A percentile compares a stretch with the other conserved stretches of the same genome.
These are phyloP conservation scores for Fomitopsis serialis DNA, from an alignment of 768 basidiomycete species.

Conservation along the genomic window DNA sequence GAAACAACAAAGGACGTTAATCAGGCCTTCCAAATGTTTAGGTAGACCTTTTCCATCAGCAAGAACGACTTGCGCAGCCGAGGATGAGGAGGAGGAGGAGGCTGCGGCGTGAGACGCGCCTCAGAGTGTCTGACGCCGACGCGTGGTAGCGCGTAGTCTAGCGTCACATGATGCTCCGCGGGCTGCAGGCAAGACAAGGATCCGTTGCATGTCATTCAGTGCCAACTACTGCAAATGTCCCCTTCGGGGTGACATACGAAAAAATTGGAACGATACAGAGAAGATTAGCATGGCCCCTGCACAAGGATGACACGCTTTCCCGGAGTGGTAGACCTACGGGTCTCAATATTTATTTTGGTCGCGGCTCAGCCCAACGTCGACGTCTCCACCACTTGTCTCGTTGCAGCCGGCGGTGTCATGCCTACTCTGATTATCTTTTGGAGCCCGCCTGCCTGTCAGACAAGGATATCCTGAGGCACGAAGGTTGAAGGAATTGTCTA, in stretches of 20 bases:
- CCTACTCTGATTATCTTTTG: no score
- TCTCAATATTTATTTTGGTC: slow-evolving; percentile 35
- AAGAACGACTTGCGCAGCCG: not conserved
- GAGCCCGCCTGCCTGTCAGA: no score
- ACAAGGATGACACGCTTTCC: slow-evolving; percentile 99
- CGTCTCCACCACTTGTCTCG: no score
- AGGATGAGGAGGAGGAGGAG: not conserved
- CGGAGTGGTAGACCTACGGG: slow-evolving; percentile 71
- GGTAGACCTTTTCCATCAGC: slow-evolving; percentile 3
- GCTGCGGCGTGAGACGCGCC: not conserved
- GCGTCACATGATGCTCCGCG: slow-evolving; percentile 1
- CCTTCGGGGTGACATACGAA: slow-evolving; percentile 93
- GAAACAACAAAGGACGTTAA: no score
- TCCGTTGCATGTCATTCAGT: not conserved
- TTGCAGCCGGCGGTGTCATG: no score
- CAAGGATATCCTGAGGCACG: no score
- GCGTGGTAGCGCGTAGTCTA: no score
- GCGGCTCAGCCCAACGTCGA: no score
- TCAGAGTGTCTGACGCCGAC: no score
- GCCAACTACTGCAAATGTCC: slow-evolving; percentile 36
- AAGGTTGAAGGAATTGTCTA: no score
- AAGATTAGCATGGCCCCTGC: slow-evolving; percentile 99
- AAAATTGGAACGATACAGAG: slow-evolving; percentile 99
- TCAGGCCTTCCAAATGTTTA: no score
- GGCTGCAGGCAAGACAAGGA: slow-evolving; percentile 2